Percentiles rank a stretch among this genome's conserved stretches.
These are phyloP conservation scores for Colletotrichum sp. DNA, from an alignment of 2,329 filamentous ascomycete genomes.

Conservation along the genomic window DNA sequence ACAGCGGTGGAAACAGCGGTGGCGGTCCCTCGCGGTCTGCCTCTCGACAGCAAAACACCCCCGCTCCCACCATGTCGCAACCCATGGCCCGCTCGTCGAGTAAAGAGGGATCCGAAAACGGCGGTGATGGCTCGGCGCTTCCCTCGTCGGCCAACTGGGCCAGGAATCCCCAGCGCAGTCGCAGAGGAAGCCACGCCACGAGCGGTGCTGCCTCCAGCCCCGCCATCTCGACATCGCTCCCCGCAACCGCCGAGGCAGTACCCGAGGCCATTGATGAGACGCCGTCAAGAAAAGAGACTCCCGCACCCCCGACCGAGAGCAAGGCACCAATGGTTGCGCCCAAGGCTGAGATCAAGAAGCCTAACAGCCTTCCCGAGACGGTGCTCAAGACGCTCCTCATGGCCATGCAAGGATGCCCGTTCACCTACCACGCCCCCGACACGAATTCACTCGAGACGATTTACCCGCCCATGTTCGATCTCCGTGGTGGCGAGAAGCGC, in stretches of 20 bases:
- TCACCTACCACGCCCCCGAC: constrained; percentile 28
- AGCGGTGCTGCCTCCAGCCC: constrained; percentile 85
- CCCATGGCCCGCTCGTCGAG: constrained; percentile 79
- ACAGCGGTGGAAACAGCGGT: constrained; percentile 34
- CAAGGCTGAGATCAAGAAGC: neutral
- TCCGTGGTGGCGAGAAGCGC: constrained; percentile 81
- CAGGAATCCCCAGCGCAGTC: constrained; percentile 69
- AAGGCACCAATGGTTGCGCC: neutral
- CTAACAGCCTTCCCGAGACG: constrained; percentile 21
- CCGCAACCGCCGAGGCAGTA: constrained; percentile 55
- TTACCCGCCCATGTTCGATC: constrained; percentile 79
- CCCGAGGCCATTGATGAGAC: constrained; percentile 48
- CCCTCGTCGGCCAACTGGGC: constrained; percentile 96
- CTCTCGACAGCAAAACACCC: constrained; percentile 55
- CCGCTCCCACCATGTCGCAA: constrained; percentile 50
- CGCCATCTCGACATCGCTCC: constrained; percentile 66
- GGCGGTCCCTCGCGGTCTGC: constrained; percentile 58
- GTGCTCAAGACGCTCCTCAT: constrained; percentile 41
- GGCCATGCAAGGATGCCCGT: constrained; percentile 39
- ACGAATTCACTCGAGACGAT: constrained; percentile 26
- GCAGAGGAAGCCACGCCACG: constrained; percentile 79
- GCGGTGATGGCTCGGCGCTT: constrained; percentile 84
- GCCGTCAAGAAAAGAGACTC: constrained; percentile 35
- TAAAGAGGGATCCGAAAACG: constrained; percentile 75
- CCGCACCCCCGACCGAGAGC: constrained; percentile 16